phyloP scores from a whole-genome alignment of 2,329 filamentous ascomycete genomes.

The Trichoderma semiorbis region DNA sequence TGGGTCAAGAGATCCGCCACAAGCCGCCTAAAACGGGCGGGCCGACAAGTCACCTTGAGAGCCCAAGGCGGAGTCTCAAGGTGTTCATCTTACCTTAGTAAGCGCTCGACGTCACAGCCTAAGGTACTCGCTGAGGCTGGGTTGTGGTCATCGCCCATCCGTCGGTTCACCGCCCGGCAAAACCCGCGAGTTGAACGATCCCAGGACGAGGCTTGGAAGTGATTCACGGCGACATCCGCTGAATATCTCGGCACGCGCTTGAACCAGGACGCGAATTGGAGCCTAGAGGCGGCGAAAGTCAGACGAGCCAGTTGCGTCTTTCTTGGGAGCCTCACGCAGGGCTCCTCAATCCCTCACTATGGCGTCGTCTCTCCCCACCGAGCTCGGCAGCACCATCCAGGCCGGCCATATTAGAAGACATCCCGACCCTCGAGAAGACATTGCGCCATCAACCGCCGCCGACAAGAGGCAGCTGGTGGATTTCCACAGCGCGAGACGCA shows the following conservation, averaged over 20 bases:
- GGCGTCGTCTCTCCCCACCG: slow-evolving; percentile 54
- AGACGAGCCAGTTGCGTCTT: not conserved
- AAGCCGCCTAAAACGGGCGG: slow-evolving; percentile 8
- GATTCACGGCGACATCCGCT: not conserved
- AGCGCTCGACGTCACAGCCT: slow-evolving; percentile 5
- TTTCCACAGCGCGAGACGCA: slow-evolving; percentile 20
- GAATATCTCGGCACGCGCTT: not conserved
- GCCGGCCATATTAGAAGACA: slow-evolving; percentile 70
- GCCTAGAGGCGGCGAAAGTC: not conserved
- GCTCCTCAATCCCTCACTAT: slow-evolving; percentile 37
- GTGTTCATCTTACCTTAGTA: slow-evolving; percentile 13
- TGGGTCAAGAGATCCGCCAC: not conserved
- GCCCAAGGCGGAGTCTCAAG: not conserved
- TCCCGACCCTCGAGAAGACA: slow-evolving; percentile 70
- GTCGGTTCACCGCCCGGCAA: slow-evolving; percentile 31
- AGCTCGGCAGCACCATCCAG: slow-evolving; percentile 77
- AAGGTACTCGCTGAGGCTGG: not conserved
- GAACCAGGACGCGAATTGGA: not conserved
- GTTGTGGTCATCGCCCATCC: not conserved
- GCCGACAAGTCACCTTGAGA: not conserved
- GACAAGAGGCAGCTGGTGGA: slow-evolving; percentile 16
- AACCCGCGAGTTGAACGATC: slow-evolving; percentile 17
- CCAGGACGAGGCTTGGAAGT: not conserved
- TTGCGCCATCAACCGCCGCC: slow-evolving; percentile 49
- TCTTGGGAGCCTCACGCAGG: not conserved